These are phyloP conservation scores for Exobasidium rhododendri DNA, from an alignment of 1,284 basidiomycete genomes.

Conservation along the genomic window DNA sequence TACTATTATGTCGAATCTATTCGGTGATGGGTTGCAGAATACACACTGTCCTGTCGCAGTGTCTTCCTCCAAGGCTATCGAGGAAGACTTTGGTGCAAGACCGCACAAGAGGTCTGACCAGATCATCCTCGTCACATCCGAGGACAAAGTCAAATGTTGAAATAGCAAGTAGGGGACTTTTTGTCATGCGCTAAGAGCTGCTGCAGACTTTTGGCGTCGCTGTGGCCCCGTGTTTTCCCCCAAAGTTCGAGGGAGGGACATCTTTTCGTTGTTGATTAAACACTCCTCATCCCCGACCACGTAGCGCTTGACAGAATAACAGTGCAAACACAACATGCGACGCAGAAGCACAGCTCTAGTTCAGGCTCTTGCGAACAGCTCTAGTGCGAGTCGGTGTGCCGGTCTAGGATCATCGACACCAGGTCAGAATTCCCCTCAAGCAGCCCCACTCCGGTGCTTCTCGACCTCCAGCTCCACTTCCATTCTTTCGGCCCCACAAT, in stretches of 20 bases:
- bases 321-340: background rate
- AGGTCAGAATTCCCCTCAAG: background rate
- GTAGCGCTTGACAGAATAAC: too few species aligned
- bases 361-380: background rate
- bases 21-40: slow-evolving; percentile 5
- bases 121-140: background rate
- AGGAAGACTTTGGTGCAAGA: background rate
- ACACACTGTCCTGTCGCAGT: background rate
- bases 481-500: background rate
- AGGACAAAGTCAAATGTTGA: too few species aligned
- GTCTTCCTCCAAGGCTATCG: background rate
- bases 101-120: background rate
- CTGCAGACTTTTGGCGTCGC: too few species aligned
- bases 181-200: too few species aligned
- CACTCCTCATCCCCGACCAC: too few species aligned
- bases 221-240: too few species aligned
- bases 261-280: too few species aligned
- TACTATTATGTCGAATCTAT: slow-evolving; percentile 12
- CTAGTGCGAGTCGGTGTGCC: background rate
- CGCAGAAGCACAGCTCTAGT: background rate
- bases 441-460: background rate
- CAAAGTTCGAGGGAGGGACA: too few species aligned
- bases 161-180: too few species aligned
- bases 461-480: background rate
- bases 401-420: background rate